These are phyloP conservation scores for Yarrowia hollandica DNA, from an alignment of 805 yeast genomes.

Conservation along the genomic window DNA sequence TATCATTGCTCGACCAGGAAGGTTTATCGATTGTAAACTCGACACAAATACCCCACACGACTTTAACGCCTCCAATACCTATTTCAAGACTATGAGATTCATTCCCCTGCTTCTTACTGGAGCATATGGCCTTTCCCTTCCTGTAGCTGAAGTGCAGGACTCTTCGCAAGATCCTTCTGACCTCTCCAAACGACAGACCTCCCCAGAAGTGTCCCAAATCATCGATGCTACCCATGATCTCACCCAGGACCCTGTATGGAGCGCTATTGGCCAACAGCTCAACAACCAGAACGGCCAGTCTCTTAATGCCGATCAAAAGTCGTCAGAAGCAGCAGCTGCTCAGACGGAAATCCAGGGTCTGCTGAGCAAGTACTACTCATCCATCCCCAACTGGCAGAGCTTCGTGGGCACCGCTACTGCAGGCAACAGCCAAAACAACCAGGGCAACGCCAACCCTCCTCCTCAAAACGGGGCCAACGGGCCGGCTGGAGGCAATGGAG, in stretches of 20 bases:
- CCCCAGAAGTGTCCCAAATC: conserved; percentile 2
- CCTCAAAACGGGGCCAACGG: conserved; percentile 4
- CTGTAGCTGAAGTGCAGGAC: neutral
- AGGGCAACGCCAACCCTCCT: conserved; percentile 8
- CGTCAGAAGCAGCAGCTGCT: neutral
- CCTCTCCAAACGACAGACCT: neutral
- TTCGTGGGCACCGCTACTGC: neutral
- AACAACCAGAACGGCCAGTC: neutral
- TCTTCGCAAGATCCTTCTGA: neutral
- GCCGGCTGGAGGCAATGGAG: conserved; percentile 12
- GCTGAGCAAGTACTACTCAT: conserved; percentile 16
- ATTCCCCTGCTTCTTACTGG: neutral
- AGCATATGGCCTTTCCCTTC: neutral
- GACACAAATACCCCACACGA: neutral
- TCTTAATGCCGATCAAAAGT: neutral
- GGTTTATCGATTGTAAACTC: neutral
- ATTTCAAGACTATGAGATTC: neutral
- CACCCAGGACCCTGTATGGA: conserved; percentile 10
- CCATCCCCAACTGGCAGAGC: conserved; percentile 26
- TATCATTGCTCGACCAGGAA: neutral
- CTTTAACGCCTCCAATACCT: neutral
- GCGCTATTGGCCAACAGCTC: neutral
- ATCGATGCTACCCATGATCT: conserved; percentile 3
- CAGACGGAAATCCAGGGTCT: neutral
- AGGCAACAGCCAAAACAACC: neutral